Base-by-base conservation (phyloP, 2,329 filamentous ascomycete species). In the Calonectria hawksworthii region DNA sequence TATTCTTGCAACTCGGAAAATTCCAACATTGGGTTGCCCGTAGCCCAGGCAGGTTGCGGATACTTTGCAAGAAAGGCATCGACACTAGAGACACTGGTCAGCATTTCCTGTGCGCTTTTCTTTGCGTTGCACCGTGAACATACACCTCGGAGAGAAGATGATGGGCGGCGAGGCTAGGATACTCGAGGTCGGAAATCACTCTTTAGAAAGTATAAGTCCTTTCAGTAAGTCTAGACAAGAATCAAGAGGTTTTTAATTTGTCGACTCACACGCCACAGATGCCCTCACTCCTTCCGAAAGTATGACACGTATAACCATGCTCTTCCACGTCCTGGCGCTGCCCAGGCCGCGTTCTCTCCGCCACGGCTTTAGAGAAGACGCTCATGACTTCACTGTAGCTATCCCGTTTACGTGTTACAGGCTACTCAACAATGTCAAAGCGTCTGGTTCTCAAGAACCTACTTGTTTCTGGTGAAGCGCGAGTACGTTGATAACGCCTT, bases 301-400 rank as follows among this genome's bases (percentile, higher is more conserved):
- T 93, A 86, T 96, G 94, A 85, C 96, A 95, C 70, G 92, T 93
- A 88, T 94, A 93, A 82, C 92, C 92, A 88, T 95, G 91, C 85
- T 97, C 93, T 86, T 97, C 94, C 70, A 98, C 93, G 83, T 96
- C 95, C 85, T 97, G 94, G 83, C 95, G 90, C 85, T 96, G 93
- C 68, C 94, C 95, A 16, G 93, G 91, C 74, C 89, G 89, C 75
- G 95, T 98, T 80, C 95, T 91, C 86, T 98, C 95, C 74, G 96
- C 96, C 59, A 98, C 94, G 26, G 94, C 96, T 86, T 95, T 95
- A 85, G 92, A 92, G 87, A 98, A 96, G 81, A 98, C 88, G 70
- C 92, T 94, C 92, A 98, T 95, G 89, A 98, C 91, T 79, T 90
- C 88, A 83, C 86, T 87, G 88, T 89, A 86, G 77, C 84, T 86